A percentile compares a stretch with the other conserved stretches of the same genome.
phyloP scores from a whole-genome alignment of 148 eudicot species.

The Cornus kousa region DNA sequence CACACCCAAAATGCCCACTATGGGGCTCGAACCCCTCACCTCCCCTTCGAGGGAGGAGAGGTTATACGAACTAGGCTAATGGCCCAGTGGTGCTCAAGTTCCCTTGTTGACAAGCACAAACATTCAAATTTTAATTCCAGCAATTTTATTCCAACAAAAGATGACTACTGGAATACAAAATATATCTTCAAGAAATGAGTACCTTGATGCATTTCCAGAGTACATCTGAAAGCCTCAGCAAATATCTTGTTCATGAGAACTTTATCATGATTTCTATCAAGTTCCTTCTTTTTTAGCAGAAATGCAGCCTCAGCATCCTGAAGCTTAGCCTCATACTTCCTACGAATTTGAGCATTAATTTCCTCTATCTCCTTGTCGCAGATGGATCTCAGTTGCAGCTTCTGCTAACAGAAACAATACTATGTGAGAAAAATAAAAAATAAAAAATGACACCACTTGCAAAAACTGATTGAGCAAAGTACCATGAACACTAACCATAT shows the following conservation, averaged over 20 bases:
- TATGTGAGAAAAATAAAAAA: conserved; percentile 7
- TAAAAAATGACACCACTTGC: conserved; percentile 1
- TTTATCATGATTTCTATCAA: conserved; percentile 44
- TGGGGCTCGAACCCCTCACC: no score
- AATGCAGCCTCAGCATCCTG: conserved; percentile 58
- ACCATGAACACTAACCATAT: conserved; percentile 9
- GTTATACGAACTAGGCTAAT: no score
- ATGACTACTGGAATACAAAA: neutral
- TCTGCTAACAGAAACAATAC: conserved; percentile 41
- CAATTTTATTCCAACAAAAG: no score
- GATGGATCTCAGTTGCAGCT: conserved; percentile 45
- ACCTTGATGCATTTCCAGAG: conserved; percentile 56
- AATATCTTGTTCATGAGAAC: conserved; percentile 62
- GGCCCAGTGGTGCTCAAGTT: neutral
- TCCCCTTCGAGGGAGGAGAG: no score
- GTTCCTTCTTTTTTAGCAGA: conserved; percentile 48
- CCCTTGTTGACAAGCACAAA: neutral
- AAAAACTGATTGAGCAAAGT: neutral
- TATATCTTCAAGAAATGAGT: conserved; percentile 1
- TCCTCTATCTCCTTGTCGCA: conserved; percentile 72
- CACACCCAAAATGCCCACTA: no score
- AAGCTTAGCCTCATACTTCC: conserved; percentile 47
- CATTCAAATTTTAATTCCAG: no score
- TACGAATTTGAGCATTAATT: conserved; percentile 45
- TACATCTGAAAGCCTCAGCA: conserved; percentile 72